Evolutionary conservation across 208 protist genomes (phyloP), one percentile per base, ranked within the genome.

Genomic region (Herpetomonas muscarum): DNA sequence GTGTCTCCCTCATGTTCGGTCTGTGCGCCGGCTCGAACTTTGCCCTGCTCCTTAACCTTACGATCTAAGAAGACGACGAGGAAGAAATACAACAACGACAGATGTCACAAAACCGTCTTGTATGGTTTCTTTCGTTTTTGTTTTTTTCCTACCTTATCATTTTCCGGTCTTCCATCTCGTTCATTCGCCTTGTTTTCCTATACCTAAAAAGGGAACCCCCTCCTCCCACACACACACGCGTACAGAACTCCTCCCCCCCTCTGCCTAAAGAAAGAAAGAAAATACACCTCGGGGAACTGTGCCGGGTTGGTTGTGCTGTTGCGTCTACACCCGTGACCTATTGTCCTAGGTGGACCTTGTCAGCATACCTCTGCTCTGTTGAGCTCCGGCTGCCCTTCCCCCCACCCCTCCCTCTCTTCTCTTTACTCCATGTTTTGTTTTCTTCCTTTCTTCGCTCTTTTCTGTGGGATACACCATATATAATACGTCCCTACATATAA

Each of bases 1-100:
- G 73, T 44, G 55, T 90, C 34, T 49, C 60, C 24, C 71, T 90
- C 29, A 67, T 80, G 64, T n/a, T 72, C 15, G 83, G 83, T 24
- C 64, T 81, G 19, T 79, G 65, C 61, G 30, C 63, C 28, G 83
- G 83, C 41, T 81, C 76, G 26, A 72, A 71, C 50, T 44, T 82
- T 21, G 75, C 71, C 15, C 63, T 87, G 15, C 49, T 64, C 51
- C 65, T 85, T 45, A 85, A 68, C 37, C 61, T 78, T 26, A 76
- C 69, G 12, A 31, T 61, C 37, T 68, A 39, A 39, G 15, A 39
- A 39, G 7, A 17, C 34, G 34, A 39, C 34, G 7, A 39, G 34
- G 15, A 39, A 39, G 24, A 4, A 34, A 25, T 15, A 26, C 10
- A 52, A 25, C 17, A 5, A 55, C 4, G 32, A 42, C 15, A 49